These are phyloP conservation scores for Teunomyces tritomae DNA, from an alignment of 805 yeast species.

Conservation along the genomic window DNA sequence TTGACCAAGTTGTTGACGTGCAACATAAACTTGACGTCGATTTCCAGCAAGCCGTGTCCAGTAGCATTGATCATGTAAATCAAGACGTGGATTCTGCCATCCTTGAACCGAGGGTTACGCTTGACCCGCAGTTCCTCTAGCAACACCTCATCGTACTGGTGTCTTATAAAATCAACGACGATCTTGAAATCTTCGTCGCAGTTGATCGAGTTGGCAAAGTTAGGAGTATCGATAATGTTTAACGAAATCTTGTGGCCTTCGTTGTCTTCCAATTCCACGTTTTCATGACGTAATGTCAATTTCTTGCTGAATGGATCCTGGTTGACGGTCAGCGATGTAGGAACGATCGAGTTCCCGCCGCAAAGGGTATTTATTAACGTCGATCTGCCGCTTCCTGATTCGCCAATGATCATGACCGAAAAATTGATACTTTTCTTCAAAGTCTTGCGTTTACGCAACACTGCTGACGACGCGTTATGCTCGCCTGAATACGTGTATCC, in stretches of 20 bases:
- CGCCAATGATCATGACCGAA: slow-evolving; percentile 84
- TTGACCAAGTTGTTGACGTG: slow-evolving; percentile 43
- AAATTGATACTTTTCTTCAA: slow-evolving; percentile 82
- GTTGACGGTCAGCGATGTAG: slow-evolving; percentile 59
- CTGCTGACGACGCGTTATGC: slow-evolving; percentile 35
- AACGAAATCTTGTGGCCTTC: slow-evolving; percentile 80
- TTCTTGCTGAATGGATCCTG: slow-evolving; percentile 50
- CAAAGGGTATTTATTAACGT: slow-evolving; percentile 89
- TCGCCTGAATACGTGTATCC: slow-evolving; percentile 14
- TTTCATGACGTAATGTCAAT: slow-evolving; percentile 69
- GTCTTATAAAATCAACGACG: slow-evolving; percentile 74
- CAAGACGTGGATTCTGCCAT: slow-evolving; percentile 72
- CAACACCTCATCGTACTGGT: slow-evolving; percentile 79
- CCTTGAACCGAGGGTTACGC: slow-evolving; percentile 82
- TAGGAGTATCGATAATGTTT: slow-evolving; percentile 79
- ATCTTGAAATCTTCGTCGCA: slow-evolving; percentile 65
- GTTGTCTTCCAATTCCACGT: slow-evolving; percentile 80
- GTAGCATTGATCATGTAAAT: slow-evolving; percentile 46
- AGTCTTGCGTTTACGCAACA: slow-evolving; percentile 65
- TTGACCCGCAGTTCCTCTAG: slow-evolving; percentile 78
- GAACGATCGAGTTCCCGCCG: slow-evolving; percentile 77
- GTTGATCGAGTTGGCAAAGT: slow-evolving; percentile 73
- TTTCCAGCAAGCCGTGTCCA: slow-evolving; percentile 42
- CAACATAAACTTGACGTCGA: slow-evolving; percentile 41
- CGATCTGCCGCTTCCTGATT: slow-evolving; percentile 86